Conservation (phyloP, 495 filamentous ascomycete genomes). For the Penicillium canescens region DNA sequence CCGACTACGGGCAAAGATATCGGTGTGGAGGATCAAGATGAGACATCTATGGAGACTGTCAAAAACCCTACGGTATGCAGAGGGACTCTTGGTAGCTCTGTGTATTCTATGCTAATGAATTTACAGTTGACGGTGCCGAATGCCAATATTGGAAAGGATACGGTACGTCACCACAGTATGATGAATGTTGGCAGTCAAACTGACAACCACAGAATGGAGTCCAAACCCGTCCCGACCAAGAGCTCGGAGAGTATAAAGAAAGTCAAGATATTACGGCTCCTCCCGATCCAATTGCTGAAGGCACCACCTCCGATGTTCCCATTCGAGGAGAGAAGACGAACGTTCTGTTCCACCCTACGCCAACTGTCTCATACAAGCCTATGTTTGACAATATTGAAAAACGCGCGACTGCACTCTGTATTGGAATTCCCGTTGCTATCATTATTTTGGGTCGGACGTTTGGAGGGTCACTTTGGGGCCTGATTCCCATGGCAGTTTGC, state of each 20-base stretch:
- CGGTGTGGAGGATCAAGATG: constrained; percentile 79
- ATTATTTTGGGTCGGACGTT: constrained; percentile 77
- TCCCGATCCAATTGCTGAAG: constrained; percentile 77
- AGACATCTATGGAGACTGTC: constrained; percentile 67
- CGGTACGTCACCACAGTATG: constrained; percentile 37
- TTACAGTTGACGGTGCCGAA: constrained; percentile 79
- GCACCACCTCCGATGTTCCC: constrained; percentile 86
- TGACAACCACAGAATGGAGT: constrained; percentile 46
- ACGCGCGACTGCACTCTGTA: constrained; percentile 64
- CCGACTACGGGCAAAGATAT: constrained; percentile 84
- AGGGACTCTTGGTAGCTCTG: background rate
- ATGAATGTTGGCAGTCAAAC: background rate
- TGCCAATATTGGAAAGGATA: constrained; percentile 76
- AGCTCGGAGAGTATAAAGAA: constrained; percentile 72
- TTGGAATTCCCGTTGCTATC: constrained; percentile 67
- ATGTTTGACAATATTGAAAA: constrained; percentile 78
- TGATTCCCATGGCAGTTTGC: constrained; percentile 69
- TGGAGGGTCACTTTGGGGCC: constrained; percentile 71
- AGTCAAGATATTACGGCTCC: constrained; percentile 90
- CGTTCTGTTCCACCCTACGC: constrained; percentile 92
- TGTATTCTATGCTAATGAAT: background rate
- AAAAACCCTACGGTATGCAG: constrained; percentile 63
- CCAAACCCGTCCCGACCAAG: constrained; percentile 61
- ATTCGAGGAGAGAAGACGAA: constrained; percentile 97
- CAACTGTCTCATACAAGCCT: constrained; percentile 79